Evolutionary conservation across 1,284 basidiomycete species (phyloP), one percentile per base, ranked within the genome.

Genomic region (Sporisorium sorghi): DNA sequence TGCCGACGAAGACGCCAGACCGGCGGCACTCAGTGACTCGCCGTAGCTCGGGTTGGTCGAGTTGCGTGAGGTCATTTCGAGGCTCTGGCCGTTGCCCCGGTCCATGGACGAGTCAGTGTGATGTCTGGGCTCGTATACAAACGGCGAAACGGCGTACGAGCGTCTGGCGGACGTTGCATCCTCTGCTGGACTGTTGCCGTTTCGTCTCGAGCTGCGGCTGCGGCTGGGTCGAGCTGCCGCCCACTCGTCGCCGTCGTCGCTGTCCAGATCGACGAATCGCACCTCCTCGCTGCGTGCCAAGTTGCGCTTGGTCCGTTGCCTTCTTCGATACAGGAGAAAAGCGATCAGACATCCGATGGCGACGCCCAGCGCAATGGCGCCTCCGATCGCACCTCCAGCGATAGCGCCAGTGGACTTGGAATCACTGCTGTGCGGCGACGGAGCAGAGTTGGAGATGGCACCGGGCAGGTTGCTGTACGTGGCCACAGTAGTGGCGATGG

Each of bases 341-440:
- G 69, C 61, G 12, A 73, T 56, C 17, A 76, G 39, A 19, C 63
- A 61, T 19, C 73, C 71, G 21, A 78, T 58, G 9, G 76, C 63
- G 5, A 70, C 35, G 11, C 61, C 77, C 6, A 78, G 51, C 6
- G 76, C 78, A 26, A 79, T 73, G 0, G 68, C 70, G 9, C 73
- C 78, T 48, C 78, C 78, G 33, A 79, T 78, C 10, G 76, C 72
- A 9, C 78, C 78, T 51, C 78, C 78, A 15, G 78, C 74, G 15
- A 79, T 76, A 5, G 73, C 76, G 19, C 76, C 78, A 1, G 67
- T 69, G 17, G 55, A 44, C 5, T 33, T 26, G 2, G 57, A 53
- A 2, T 10, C 49, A 33, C 28, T n/a, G n/a, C n/a, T n/a, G n/a
- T n/a, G n/a, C n/a, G n/a, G 15, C 19, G 30, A 9, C 9, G 59